These are phyloP conservation scores for Talaromyces proteolyticus DNA, from an alignment of 495 filamentous ascomycete genomes.

Conservation along the genomic window DNA sequence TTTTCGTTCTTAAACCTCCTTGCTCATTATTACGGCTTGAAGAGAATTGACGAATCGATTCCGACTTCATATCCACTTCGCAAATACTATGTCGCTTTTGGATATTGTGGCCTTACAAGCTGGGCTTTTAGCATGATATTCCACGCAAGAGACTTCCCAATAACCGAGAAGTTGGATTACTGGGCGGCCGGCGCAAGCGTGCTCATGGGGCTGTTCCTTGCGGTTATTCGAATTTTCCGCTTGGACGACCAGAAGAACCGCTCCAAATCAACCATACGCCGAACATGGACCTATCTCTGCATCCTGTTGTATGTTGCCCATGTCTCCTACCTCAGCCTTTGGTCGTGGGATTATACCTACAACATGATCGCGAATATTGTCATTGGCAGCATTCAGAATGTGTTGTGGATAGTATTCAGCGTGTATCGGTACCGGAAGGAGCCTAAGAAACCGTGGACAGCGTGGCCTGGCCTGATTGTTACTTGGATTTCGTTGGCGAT, in stretches of 20 bases:
- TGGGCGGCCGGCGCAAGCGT: conserved; percentile 90
- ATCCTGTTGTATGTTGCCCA: conserved; percentile 66
- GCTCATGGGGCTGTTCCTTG: conserved; percentile 83
- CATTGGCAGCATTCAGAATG: conserved; percentile 72
- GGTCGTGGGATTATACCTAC: conserved; percentile 91
- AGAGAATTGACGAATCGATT: conserved; percentile 60
- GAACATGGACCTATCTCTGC: conserved; percentile 71
- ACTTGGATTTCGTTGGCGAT: conserved; percentile 89
- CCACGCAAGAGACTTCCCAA: conserved; percentile 76
- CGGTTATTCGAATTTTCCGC: conserved; percentile 73
- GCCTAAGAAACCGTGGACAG: conserved; percentile 61
- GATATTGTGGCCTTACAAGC: conserved; percentile 72
- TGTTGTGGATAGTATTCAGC: conserved; percentile 83
- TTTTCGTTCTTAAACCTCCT: conserved; percentile 87
- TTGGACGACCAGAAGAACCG: conserved; percentile 59
- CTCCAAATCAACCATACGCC: conserved; percentile 52
- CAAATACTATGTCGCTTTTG: conserved; percentile 73
- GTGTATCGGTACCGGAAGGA: conserved; percentile 64
- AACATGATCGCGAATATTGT: conserved; percentile 95
- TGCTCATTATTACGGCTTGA: conserved; percentile 78
- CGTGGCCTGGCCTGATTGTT: conserved; percentile 90
- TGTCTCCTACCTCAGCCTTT: conserved; percentile 76
- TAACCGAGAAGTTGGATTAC: conserved; percentile 94
- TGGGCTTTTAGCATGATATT: conserved; percentile 90
- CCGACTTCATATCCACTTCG: conserved; percentile 69